Base-by-base conservation (phyloP, 2,329 filamentous ascomycete species). In the Epichloe hybrida region DNA sequence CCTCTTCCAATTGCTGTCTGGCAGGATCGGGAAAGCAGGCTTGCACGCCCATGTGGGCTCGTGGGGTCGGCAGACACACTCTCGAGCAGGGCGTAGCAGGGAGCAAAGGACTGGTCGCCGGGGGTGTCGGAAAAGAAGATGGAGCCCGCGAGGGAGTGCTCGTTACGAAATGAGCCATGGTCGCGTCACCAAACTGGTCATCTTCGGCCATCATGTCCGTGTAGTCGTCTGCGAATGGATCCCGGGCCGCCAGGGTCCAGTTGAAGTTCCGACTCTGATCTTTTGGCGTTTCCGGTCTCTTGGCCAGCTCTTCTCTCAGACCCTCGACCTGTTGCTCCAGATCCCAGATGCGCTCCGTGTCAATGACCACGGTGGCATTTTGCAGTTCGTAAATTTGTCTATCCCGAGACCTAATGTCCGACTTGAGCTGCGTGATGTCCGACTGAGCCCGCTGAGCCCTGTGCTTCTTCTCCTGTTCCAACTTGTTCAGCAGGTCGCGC, bases 401-500 rank as follows among this genome's bases (percentile, higher is more conserved):
- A 51, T 80, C 76, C 41, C 72, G 72, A 2, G 65, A 66, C 5
- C 68, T 70, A 7, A 84, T 60, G 47, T 79, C 71, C 0, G 62
- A 60, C 40, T 64, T 71, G 9, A 84, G 69, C 8, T 65, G 64
- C 7, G 70, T 66, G 2, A 83, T 64, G 59, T 83, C 75, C 0
- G 64, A 66, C 42, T 66, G 66, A 9, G 70, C 63, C 34, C 69
- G 62, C 49, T 62, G 63, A 0, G 64, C 63, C 41, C 66, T 64
- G 15, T 62, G 65, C 42, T 64, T 69, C 59, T 73, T 75, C 51
- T 76, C 73, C 7, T 65, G 64, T 7, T 72, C 65, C 49, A 79
- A 72, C 12, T 63, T 61, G 59, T 80, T 76, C 64, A 80, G 74
- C 63, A 81, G 75, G 54, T 79, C 77, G 55, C 77, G 79, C 5